phyloP scores from a whole-genome alignment of 2,329 filamentous ascomycete species.

The Aspergillus quadricinctus region DNA sequence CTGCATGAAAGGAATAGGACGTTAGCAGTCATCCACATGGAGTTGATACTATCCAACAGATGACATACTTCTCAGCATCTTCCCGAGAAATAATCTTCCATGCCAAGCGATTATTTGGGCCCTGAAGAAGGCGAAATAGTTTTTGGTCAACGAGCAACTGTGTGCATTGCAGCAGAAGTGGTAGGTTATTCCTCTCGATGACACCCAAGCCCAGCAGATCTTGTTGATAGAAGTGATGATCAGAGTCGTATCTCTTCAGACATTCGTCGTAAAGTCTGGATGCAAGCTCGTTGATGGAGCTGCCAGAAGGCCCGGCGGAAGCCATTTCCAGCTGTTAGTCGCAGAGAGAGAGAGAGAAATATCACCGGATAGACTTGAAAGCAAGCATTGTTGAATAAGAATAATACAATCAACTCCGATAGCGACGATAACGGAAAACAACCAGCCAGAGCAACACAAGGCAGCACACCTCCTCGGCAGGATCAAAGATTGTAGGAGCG shows the following conservation, averaged over 20 bases:
- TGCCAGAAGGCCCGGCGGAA: slow-evolving; percentile 29
- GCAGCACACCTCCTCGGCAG: neutral
- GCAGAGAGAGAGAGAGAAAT: slow-evolving; percentile 15
- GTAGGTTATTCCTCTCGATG: slow-evolving; percentile 41
- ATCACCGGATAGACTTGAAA: slow-evolving; percentile 28
- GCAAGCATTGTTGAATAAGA: slow-evolving; percentile 30
- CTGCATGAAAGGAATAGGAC: slow-evolving; percentile 17
- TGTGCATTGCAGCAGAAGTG: slow-evolving; percentile 41
- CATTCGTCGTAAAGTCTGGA: slow-evolving; percentile 45
- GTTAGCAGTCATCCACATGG: slow-evolving; percentile 6
- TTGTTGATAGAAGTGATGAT: slow-evolving; percentile 45
- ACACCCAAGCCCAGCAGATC: slow-evolving; percentile 42
- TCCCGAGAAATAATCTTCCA: slow-evolving; percentile 48
- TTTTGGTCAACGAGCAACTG: slow-evolving; percentile 44
- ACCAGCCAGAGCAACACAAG: neutral
- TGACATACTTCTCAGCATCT: slow-evolving; percentile 45
- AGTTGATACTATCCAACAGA: neutral
- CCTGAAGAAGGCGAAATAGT: slow-evolving; percentile 43
- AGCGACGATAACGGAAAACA: neutral
- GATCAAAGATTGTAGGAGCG: slow-evolving; percentile 2
- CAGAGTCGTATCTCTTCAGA: slow-evolving; percentile 33
- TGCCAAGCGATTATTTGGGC: slow-evolving; percentile 40
- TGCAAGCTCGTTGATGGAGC: slow-evolving; percentile 36
- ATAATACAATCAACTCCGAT: slow-evolving; percentile 11
- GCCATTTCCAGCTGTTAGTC: slow-evolving; percentile 26